Evolutionary conservation across 805 yeast species (phyloP).

Genomic region (Kuraishia ogatae): DNA sequence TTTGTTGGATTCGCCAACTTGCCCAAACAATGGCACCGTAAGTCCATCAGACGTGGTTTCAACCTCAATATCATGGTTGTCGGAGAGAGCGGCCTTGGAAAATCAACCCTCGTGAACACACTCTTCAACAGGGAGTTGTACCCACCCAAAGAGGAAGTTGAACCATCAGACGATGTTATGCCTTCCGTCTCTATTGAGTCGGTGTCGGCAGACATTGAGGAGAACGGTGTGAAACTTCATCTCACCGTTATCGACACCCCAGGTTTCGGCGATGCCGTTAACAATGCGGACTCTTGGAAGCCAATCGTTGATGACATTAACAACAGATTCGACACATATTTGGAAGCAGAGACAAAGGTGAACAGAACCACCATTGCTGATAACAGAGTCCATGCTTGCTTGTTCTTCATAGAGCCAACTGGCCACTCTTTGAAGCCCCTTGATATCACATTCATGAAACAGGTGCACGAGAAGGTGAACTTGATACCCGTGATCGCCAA

Average conservation of each 20-base stretch:
- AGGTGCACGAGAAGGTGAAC: constrained; percentile 84
- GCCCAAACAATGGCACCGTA: constrained; percentile 98
- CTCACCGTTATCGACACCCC: constrained; percentile 84
- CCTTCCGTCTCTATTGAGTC: constrained; percentile 49
- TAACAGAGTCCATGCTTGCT: constrained; percentile 84
- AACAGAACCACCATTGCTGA: constrained; percentile 67
- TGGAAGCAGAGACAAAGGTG: constrained; percentile 83
- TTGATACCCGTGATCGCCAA: constrained; percentile 92
- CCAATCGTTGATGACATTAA: constrained; percentile 90
- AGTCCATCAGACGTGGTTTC: constrained; percentile 85
- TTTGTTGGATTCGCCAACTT: constrained; percentile 96
- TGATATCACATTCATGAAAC: constrained; percentile 82
- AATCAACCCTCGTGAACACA: constrained; percentile 85
- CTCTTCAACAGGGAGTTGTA: constrained; percentile 66
- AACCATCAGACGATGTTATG: constrained; percentile 34
- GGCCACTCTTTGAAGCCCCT: constrained; percentile 88
- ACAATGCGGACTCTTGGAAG: constrained; percentile 74
- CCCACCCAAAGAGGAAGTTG: constrained; percentile 20
- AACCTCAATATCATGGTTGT: constrained; percentile 82
- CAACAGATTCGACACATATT: constrained; percentile 73
- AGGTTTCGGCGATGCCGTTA: constrained; percentile 88
- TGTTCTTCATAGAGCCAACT: constrained; percentile 94
- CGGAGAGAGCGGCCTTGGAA: constrained; percentile 90
- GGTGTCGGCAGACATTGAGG: constrained; percentile 70
- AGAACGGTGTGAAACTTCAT: constrained; percentile 83